These are phyloP conservation scores for Apium graveolens DNA, from an alignment of 129 eudicot genomes.

Conservation along the genomic window DNA sequence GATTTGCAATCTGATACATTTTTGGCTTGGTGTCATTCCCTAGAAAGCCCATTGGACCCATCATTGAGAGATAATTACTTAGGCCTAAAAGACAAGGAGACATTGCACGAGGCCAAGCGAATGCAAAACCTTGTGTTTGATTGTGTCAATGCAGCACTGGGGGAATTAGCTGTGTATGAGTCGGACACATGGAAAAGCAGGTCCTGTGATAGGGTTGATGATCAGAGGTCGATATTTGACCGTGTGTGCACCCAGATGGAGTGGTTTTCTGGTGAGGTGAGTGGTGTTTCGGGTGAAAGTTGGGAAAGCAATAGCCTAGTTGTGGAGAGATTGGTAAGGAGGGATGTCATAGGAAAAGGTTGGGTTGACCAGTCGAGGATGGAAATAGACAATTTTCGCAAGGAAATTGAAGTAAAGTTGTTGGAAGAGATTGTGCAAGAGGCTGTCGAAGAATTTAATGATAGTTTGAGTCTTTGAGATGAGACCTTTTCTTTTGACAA, in stretches of 20 bases:
- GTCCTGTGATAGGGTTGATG: conserved; percentile 13
- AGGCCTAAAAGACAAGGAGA: conserved; percentile 39
- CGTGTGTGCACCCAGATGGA: conserved; percentile 61
- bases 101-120: conserved; percentile 39
- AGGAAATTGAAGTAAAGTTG: conserved; percentile 77
- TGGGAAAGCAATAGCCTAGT: conserved; percentile 47
- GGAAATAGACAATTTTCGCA: conserved; percentile 49
- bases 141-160: conserved; percentile 59
- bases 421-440: conserved; percentile 77
- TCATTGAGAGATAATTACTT: conserved; percentile 56
- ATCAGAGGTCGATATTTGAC: conserved; percentile 30
- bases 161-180: conserved; percentile 50
- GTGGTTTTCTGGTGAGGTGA: conserved; percentile 50
- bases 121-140: conserved; percentile 77
- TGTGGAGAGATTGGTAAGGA: conserved; percentile 66
- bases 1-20: conserved; percentile 33
- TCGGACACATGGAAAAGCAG: conserved; percentile 16
- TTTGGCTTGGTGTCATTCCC: conserved; percentile 63
- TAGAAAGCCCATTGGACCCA: conserved; percentile 88
- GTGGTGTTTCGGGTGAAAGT: conserved; percentile 28
- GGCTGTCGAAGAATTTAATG: conserved; percentile 56
- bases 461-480: conserved; percentile 34
- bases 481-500: conserved; percentile 7
- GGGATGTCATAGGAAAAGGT: conserved; percentile 73
- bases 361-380: conserved; percentile 53